Conservation (phyloP, 257 asterid species). For the Nicotiana undulata region DNA sequence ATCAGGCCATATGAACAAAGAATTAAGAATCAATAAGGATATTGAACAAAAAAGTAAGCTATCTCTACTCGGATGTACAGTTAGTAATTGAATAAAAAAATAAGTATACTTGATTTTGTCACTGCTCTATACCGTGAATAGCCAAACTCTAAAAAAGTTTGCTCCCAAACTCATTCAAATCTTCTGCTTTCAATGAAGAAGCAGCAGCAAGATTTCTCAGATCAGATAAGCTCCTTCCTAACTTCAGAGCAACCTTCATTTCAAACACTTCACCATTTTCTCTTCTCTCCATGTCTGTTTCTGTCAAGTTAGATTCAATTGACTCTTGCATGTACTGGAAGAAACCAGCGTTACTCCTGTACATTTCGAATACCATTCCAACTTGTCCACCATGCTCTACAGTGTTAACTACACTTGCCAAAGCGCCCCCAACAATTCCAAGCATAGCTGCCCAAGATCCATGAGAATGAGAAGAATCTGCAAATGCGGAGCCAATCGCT, state of each 20-base stretch:
- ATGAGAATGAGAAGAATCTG: conserved; percentile 23
- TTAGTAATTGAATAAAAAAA: too few species aligned
- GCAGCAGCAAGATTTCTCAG: conserved; percentile 41
- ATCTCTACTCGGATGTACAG: too few species aligned
- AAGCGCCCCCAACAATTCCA: conserved; percentile 55
- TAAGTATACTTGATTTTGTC: too few species aligned
- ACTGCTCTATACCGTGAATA: too few species aligned
- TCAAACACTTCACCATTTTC: conserved; percentile 67
- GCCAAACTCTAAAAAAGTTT: conserved; percentile 35
- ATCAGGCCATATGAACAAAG: too few species aligned
- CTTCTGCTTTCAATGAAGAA: conserved; percentile 15
- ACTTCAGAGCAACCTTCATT: conserved; percentile 53
- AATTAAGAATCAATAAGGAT: too few species aligned
- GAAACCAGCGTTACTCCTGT: conserved; percentile 68
- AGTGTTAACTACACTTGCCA: conserved; percentile 54
- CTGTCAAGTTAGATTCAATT: conserved; percentile 39
- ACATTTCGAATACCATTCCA: conserved; percentile 86
- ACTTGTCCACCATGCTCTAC: conserved; percentile 73
- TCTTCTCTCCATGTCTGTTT: conserved; percentile 35
- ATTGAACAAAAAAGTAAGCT: too few species aligned
- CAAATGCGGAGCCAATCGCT: conserved; percentile 39
- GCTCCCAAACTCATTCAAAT: conserved; percentile 47
- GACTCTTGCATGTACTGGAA: conserved; percentile 52
- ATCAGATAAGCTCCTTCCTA: conserved; percentile 69
- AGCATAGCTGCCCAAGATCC: conserved; percentile 28